phyloP scores from a whole-genome alignment of 257 asterid genomes.

The Gentiana dahurica region DNA sequence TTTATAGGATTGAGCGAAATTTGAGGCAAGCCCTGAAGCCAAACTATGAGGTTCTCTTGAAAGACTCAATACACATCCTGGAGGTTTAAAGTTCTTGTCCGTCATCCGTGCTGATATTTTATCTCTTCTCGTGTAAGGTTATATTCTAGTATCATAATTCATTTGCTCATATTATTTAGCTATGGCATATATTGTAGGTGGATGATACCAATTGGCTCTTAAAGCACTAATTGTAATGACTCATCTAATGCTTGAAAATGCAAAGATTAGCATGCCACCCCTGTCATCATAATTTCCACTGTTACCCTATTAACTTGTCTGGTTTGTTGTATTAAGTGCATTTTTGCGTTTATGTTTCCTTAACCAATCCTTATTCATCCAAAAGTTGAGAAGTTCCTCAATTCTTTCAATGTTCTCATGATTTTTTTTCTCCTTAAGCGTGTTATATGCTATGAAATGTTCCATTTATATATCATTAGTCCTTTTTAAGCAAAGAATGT shows the following conservation, averaged over 20 bases:
- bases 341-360: background rate
- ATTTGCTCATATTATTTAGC: background rate
- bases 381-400: background rate
- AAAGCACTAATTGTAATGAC: too few species aligned
- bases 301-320: background rate
- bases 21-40: conserved; percentile 87
- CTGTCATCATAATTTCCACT: background rate
- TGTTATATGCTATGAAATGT: background rate
- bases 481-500: background rate
- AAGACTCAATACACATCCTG: conserved; percentile 85
- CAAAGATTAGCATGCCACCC: too few species aligned
- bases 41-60: conserved; percentile 81
- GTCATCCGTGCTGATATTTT: conserved; percentile 71
- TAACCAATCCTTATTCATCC: background rate
- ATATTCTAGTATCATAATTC: conserved; percentile 11
- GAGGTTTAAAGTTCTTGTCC: conserved; percentile 82
- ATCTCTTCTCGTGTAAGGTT: conserved; percentile 72
- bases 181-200: background rate
- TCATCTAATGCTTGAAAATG: too few species aligned
- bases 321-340: background rate
- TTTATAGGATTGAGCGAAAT: conserved; percentile 73
- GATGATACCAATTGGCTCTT: too few species aligned
- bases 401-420: background rate
- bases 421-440: background rate
- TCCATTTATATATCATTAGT: background rate